These are phyloP conservation scores for Allomyces arbusculus DNA, from an alignment of 192 early-diverging fungal species.

Conservation along the genomic window DNA sequence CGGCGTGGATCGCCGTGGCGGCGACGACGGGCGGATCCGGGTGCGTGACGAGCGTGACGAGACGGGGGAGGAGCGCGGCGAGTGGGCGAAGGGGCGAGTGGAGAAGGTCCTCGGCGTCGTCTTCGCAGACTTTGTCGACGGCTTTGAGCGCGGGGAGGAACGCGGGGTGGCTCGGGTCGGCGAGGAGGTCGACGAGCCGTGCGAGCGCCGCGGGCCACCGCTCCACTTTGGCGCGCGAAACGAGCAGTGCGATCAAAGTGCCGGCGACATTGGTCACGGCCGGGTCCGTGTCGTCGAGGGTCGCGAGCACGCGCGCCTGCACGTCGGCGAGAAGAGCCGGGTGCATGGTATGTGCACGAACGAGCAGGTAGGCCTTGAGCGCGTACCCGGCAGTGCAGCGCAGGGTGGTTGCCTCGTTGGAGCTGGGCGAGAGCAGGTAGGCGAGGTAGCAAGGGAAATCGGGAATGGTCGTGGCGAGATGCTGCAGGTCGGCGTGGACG, in stretches of 20 bases:
- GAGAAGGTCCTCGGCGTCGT: slow-evolving; percentile 65
- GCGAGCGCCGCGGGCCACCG: slow-evolving; percentile 71
- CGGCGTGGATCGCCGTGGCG: slow-evolving; percentile 64
- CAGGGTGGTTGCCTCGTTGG: slow-evolving; percentile 37
- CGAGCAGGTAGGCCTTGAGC: slow-evolving; percentile 55
- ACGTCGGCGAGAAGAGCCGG: slow-evolving; percentile 44
- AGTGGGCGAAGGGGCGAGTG: slow-evolving; percentile 46
- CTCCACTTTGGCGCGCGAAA: slow-evolving; percentile 40
- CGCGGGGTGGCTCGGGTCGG: background rate
- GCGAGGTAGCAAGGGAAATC: slow-evolving; percentile 83
- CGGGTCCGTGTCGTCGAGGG: slow-evolving; percentile 47
- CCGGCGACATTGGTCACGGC: slow-evolving; percentile 63
- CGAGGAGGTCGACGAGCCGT: slow-evolving; percentile 16
- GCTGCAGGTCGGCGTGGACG: slow-evolving; percentile 29
- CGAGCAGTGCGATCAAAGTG: slow-evolving; percentile 71
- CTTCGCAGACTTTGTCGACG: slow-evolving; percentile 90
- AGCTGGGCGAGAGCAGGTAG: slow-evolving; percentile 59
- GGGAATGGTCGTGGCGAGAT: slow-evolving; percentile 46
- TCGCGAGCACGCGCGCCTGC: slow-evolving; percentile 32
- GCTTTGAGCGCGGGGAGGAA: slow-evolving; percentile 21
- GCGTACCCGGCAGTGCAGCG: slow-evolving; percentile 70
- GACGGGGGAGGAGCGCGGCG: slow-evolving; percentile 71
- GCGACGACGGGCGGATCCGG: slow-evolving; percentile 35
- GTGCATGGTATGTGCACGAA: slow-evolving; percentile 25
- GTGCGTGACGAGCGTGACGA: slow-evolving; percentile 63